Conservation (phyloP, 345 rosid genomes). For the Acer saccharum region DNA sequence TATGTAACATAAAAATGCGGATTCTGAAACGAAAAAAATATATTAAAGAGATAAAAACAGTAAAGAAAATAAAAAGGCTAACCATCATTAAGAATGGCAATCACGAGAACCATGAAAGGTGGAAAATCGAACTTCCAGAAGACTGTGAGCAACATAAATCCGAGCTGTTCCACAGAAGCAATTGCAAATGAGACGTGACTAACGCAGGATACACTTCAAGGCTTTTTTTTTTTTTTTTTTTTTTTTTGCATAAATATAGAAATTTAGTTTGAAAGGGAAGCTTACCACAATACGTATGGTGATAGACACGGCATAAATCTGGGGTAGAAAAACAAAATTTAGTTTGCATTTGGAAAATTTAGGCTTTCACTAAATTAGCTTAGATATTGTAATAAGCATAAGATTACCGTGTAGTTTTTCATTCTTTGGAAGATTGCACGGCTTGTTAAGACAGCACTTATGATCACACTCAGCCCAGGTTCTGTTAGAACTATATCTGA, state of each 20-base stretch:
- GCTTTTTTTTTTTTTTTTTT: background rate
- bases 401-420: constrained; percentile 64
- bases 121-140: constrained; percentile 73
- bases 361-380: background rate
- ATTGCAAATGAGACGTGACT: background rate
- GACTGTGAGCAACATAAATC: constrained; percentile 56
- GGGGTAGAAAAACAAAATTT: constrained; percentile 16
- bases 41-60: background rate
- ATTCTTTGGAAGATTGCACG: constrained; percentile 69
- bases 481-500: constrained; percentile 69
- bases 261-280: constrained; percentile 12
- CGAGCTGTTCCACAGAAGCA: constrained; percentile 44
- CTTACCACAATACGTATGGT: constrained; percentile 68
- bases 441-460: constrained; percentile 61
- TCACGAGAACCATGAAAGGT: constrained; percentile 73
- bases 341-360: background rate
- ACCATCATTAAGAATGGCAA: constrained; percentile 71
- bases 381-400: background rate
- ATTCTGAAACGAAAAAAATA: background rate
- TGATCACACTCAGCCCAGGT: constrained; percentile 67
- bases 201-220: background rate
- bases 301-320: constrained; percentile 73
- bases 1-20: background rate
- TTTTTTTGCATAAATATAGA: background rate
- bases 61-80: constrained; percentile 15